Evolutionary conservation across 495 filamentous ascomycete genomes (phyloP).

Genomic region (Evernia prunastri): DNA sequence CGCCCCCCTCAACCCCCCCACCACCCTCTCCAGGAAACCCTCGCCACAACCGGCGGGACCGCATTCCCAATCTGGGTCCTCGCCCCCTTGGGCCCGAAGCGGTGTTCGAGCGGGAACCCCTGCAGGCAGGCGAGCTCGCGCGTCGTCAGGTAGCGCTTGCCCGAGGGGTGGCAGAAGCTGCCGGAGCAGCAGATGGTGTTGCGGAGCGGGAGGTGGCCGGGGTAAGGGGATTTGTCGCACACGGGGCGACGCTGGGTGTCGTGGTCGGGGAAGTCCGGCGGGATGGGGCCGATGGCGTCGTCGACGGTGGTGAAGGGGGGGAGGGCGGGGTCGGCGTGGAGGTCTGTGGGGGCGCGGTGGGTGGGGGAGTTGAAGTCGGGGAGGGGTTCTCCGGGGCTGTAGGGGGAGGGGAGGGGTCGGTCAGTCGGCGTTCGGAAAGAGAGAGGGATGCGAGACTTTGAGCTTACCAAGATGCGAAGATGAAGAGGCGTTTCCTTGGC

Average conservation of each 20-base stretch:
- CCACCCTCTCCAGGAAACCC: constrained; percentile 55
- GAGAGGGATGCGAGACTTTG: too few relatives aligned
- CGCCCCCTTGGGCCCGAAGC: constrained; percentile 43
- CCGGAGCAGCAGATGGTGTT: constrained; percentile 64
- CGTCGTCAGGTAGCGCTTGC: constrained; percentile 56
- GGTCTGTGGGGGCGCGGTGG: constrained; percentile 40
- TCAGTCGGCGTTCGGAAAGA: not conserved
- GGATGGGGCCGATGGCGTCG: constrained; percentile 43
- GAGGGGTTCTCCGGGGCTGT: constrained; percentile 64
- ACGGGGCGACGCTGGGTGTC: constrained; percentile 34
- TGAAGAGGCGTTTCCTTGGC: constrained; percentile 56
- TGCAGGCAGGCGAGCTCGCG: constrained; percentile 71
- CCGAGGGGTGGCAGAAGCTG: constrained; percentile 60
- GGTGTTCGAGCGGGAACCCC: constrained; percentile 61
- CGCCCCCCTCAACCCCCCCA: constrained; percentile 46
- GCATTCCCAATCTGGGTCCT: constrained; percentile 83
- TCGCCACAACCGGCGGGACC: constrained; percentile 62
- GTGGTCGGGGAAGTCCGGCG: constrained; percentile 37
- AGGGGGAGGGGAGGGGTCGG: too few relatives aligned
- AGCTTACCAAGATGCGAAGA: constrained; percentile 69
- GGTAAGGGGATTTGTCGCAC: constrained; percentile 31
- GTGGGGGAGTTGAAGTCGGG: constrained; percentile 62
- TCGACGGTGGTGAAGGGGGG: constrained; percentile 38
- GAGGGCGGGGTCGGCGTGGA: constrained; percentile 22
- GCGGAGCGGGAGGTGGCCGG: constrained; percentile 41